These are phyloP conservation scores for Sarocladium kiliense DNA, from an alignment of 2,329 filamentous ascomycete genomes.

Conservation along the genomic window DNA sequence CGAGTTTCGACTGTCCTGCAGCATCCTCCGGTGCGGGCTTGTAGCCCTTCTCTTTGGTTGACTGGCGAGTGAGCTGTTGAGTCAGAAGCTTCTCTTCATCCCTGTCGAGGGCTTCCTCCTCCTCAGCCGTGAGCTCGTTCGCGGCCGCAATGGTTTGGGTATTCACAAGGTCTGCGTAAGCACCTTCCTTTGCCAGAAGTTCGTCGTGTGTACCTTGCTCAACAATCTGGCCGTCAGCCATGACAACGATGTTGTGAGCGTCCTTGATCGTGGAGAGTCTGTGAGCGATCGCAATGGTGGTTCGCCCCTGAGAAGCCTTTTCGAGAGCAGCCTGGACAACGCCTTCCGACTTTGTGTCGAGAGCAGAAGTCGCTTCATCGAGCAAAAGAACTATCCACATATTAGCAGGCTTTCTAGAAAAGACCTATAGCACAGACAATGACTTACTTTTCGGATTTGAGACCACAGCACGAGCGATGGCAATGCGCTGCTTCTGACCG, in stretches of 20 bases:
- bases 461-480: conserved; percentile 85
- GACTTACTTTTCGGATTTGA: conserved; percentile 72
- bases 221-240: conserved; percentile 77
- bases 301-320: conserved; percentile 76
- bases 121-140: conserved; percentile 46
- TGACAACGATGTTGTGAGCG: conserved; percentile 94
- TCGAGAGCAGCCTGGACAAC: conserved; percentile 92
- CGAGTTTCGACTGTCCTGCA: background rate
- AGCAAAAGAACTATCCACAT: conserved; percentile 63
- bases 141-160: conserved; percentile 75
- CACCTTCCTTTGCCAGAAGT: conserved; percentile 60
- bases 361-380: conserved; percentile 88
- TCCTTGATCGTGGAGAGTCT: conserved; percentile 90
- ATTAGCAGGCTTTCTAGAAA: background rate
- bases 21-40: conserved; percentile 2
- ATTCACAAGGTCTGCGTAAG: conserved; percentile 81
- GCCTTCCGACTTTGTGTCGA: conserved; percentile 92
- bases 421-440: background rate
- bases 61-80: conserved; percentile 19
- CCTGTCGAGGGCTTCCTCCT: conserved; percentile 44
- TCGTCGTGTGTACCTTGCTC: conserved; percentile 88
- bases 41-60: background rate
- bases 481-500: conserved; percentile 95
- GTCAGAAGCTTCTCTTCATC: conserved; percentile 47
- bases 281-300: conserved; percentile 95